Evolutionary conservation across 1,139 yeast genomes (phyloP).

Genomic region (Ogataea hybrid): DNA sequence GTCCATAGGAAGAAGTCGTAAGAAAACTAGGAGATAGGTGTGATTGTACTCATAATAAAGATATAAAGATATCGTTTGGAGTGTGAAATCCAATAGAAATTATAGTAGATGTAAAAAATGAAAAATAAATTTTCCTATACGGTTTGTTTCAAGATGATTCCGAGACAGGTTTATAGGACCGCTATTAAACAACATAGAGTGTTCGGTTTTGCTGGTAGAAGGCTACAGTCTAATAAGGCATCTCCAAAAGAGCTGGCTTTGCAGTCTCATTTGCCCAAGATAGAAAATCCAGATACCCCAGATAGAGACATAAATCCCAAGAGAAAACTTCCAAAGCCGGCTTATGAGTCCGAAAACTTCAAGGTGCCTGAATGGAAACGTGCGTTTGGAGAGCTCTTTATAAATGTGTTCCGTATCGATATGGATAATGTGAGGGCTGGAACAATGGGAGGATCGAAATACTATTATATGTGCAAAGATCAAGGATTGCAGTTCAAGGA

Average conservation of each 20-base stretch:
- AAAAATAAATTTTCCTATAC: constrained; percentile 7
- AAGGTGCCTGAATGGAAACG: constrained; percentile 69
- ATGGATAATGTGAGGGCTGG: constrained; percentile 94
- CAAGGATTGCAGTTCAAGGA: constrained; percentile 78
- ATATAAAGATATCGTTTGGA: neutral
- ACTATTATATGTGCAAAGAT: constrained; percentile 81
- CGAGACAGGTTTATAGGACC: constrained; percentile 11
- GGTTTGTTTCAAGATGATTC: constrained; percentile 4
- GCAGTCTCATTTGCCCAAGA: constrained; percentile 47
- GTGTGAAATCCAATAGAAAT: constrained; percentile 9
- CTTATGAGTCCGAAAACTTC: constrained; percentile 57
- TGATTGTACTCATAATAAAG: constrained; percentile 2
- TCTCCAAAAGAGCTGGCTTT: constrained; percentile 48
- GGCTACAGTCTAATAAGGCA: constrained; percentile 12
- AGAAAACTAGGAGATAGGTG: constrained; percentile 13
- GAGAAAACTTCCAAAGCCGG: constrained; percentile 32
- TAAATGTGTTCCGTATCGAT: constrained; percentile 69
- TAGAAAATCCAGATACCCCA: constrained; percentile 39
- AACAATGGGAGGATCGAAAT: constrained; percentile 87
- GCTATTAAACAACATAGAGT: neutral
- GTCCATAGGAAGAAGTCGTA: constrained; percentile 12
- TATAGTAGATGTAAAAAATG: constrained; percentile 4
- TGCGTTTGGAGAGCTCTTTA: constrained; percentile 67
- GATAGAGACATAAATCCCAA: constrained; percentile 35
- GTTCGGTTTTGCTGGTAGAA: neutral